Percentiles rank a stretch among this genome's conserved stretches.
Evolutionary conservation across 768 basidiomycete genomes (phyloP).

Genomic region (Royoungia palumana): DNA sequence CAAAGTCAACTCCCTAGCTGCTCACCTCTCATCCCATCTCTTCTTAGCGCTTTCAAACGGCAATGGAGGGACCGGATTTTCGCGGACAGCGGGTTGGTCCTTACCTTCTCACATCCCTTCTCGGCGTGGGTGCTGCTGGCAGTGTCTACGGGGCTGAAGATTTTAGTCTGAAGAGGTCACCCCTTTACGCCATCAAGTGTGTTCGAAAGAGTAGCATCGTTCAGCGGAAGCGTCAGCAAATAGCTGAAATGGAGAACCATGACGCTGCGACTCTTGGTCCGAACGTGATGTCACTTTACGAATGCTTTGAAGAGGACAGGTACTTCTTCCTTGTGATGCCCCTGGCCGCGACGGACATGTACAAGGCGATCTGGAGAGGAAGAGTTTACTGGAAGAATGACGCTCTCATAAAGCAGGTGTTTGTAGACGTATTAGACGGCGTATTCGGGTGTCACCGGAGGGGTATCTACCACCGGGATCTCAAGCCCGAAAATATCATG

Average conservation of each 20-base stretch:
- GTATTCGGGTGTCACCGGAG: conserved; percentile 69
- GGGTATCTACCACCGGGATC: conserved; percentile 78
- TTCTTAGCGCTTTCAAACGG: too few relatives aligned
- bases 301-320: conserved; percentile 52
- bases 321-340: conserved; percentile 70
- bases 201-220: conserved; percentile 50
- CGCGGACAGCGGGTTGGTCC: conserved; percentile 52
- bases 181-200: conserved; percentile 72
- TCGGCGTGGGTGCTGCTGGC: conserved; percentile 76
- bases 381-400: conserved; percentile 54
- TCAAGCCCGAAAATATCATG: conserved; percentile 84
- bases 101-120: conserved; percentile 54
- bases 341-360: conserved; percentile 62
- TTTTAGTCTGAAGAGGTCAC: conserved; percentile 33
- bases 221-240: conserved; percentile 55
- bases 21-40: too few relatives aligned
- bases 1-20: too few relatives aligned
- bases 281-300: conserved; percentile 65
- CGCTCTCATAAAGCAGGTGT: conserved; percentile 58
- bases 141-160: conserved; percentile 75
- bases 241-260: conserved; percentile 63
- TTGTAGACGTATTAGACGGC: conserved; percentile 75
- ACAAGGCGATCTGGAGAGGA: conserved; percentile 50
- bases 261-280: conserved; percentile 39
- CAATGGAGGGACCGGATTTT: conserved; percentile 33